phyloP scores from a whole-genome alignment of 2,329 filamentous ascomycete species.

The Endoconidiophora laricicola region DNA sequence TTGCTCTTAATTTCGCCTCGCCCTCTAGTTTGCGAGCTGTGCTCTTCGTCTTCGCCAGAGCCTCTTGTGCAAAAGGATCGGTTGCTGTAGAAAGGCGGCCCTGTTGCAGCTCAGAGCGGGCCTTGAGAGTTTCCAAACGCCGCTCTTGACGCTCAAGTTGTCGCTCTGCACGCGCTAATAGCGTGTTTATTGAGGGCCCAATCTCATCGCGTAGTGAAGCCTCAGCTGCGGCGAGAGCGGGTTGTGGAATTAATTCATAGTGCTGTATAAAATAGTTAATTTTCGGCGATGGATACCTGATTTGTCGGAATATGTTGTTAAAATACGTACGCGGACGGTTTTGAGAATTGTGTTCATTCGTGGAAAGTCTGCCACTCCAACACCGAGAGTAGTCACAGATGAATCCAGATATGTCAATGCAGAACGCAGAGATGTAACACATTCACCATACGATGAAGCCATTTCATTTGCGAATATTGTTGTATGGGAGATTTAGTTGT shows the following conservation, averaged over 20 bases:
- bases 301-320: neutral
- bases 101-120: conserved; percentile 68
- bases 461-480: too few relatives aligned
- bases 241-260: conserved; percentile 82
- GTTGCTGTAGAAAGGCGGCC: conserved; percentile 32
- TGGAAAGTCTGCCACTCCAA: conserved; percentile 41
- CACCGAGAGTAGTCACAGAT: conserved; percentile 39
- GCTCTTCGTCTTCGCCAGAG: conserved; percentile 1
- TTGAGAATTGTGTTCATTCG: conserved; percentile 38
- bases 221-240: conserved; percentile 66
- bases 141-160: conserved; percentile 71
- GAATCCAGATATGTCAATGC: conserved; percentile 46
- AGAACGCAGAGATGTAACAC: conserved; percentile 40
- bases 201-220: conserved; percentile 75
- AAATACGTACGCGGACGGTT: conserved; percentile 34
- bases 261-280: conserved; percentile 78
- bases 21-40: conserved; percentile 29
- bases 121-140: conserved; percentile 68
- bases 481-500: too few relatives aligned
- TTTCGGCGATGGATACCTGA: conserved; percentile 41
- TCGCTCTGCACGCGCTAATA: conserved; percentile 67
- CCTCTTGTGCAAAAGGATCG: conserved; percentile 12
- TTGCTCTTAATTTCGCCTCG: conserved; percentile 33
- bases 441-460: conserved; percentile 30
- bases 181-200: conserved; percentile 63